phyloP scores from a whole-genome alignment of 805 yeast genomes.

The Candida pseudoglaebosa region DNA sequence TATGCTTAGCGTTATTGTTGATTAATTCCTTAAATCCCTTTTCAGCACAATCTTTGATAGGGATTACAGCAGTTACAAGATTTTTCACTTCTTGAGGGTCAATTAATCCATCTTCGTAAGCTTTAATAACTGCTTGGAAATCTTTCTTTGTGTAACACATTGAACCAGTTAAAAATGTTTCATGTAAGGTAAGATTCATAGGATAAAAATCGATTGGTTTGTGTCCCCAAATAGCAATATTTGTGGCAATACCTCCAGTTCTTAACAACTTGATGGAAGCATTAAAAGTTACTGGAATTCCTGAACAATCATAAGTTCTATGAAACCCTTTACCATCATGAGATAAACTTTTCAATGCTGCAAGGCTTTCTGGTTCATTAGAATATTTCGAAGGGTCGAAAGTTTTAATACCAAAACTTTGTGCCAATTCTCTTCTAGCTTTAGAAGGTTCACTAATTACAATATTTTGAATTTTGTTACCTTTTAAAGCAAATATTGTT shows the following conservation, averaged over 20 bases:
- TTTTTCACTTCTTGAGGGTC: constrained; percentile 36
- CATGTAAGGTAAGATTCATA: constrained; percentile 51
- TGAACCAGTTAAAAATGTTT: constrained; percentile 53
- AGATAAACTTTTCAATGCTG: constrained; percentile 29
- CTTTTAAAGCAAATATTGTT: constrained; percentile 49
- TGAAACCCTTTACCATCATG: constrained; percentile 43
- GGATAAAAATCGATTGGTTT: constrained; percentile 47
- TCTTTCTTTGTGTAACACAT: constrained; percentile 58
- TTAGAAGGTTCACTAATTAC: constrained; percentile 56
- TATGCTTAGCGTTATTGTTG: constrained; percentile 49
- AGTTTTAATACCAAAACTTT: constrained; percentile 40
- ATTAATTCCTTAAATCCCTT: constrained; percentile 50
- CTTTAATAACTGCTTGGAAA: constrained; percentile 49
- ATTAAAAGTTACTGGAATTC: constrained; percentile 49
- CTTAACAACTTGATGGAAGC: constrained; percentile 47
- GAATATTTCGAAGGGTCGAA: constrained; percentile 13
- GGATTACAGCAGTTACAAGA: constrained; percentile 52
- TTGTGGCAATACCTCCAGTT: constrained; percentile 53
- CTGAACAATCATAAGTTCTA: constrained; percentile 51
- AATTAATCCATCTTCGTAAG: constrained; percentile 11
- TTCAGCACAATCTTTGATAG: constrained; percentile 46
- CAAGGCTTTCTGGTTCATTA: constrained; percentile 15
- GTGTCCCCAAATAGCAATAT: constrained; percentile 63
- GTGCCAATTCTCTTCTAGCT: constrained; percentile 53
- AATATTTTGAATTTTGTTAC: constrained; percentile 38